phyloP scores from a whole-genome alignment of 176 grass and related monocot species.

The Chrysopogon serrulatus region DNA sequence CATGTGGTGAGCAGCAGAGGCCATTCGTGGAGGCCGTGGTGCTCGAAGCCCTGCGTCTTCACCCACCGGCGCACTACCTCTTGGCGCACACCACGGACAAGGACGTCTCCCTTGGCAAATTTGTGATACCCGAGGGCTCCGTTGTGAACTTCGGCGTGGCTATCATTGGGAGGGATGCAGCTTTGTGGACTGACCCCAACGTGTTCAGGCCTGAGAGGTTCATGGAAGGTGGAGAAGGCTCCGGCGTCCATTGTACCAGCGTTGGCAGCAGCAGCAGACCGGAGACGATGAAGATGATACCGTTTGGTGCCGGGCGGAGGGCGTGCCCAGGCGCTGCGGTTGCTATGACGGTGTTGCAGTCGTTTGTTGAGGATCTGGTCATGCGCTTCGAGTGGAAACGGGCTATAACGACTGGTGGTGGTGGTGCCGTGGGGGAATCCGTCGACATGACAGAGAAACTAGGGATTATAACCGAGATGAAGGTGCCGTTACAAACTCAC shows the following conservation, averaged over 20 bases:
- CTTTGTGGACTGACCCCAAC: background rate
- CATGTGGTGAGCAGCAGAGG: background rate
- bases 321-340: background rate
- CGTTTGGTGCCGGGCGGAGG: constrained; percentile 6
- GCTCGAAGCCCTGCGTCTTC: constrained; percentile 21
- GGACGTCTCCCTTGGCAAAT: background rate
- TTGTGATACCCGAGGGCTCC: constrained; percentile 2
- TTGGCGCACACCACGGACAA: constrained; percentile 16
- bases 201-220: constrained; percentile 15
- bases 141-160: constrained; percentile 24
- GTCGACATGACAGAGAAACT: background rate
- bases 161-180: background rate
- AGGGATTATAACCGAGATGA: background rate
- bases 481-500: background rate
- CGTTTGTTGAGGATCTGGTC: background rate
- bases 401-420: too few species aligned
- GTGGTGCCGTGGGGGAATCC: background rate
- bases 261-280: too few species aligned
- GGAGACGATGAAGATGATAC: constrained; percentile 24
- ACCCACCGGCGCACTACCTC: constrained; percentile 29
- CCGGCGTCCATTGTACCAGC: background rate
- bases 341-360: background rate
- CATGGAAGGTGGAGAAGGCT: background rate
- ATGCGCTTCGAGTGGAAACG: background rate
- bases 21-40: constrained; percentile 27